Evolutionary conservation across 345 rosid genomes (phyloP), one percentile per base, ranked within the genome.

Genomic region (Eucalyptus marginata): DNA sequence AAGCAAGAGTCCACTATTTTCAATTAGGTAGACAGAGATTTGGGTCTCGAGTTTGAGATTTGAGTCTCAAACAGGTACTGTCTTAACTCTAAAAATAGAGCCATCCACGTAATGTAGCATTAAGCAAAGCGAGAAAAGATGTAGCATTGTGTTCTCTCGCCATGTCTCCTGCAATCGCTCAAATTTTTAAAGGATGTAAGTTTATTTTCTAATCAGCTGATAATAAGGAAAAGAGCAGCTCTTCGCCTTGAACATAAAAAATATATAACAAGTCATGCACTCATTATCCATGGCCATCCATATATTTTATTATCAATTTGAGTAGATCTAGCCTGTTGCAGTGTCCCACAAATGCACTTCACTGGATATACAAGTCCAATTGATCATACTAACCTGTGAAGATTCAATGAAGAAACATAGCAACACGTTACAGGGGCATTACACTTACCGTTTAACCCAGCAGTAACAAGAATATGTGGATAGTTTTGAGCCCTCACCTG

Each of bases 361-460:
- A 36, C 44, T 17, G 46, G 81, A 71, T 43, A 33, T 17, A 33
- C 81, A 71, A 9, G 25, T 36, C 25, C 81, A 71, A 18, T 71
- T 33, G 44, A 71, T 71, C 81, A 9, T 71, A 33, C 44, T 33
- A 71, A 71, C 44, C 10, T 86, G n/a, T 54, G 27, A 86, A 59
- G 43, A 24, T 33, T 59, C 76, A 87, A 56, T 44, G 80, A 51
- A 43, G 47, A 86, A 18, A 33, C 81, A 33, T 33, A 18, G 44
- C 81, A 25, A 66, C 56, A 27, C 43, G 47, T 33, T 33, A 33
- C 46, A 33, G 44, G 81, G 52, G n/a, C 25, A 5, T 33, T 56
- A 86, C 40, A 71, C 96, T 93, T 89, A 97, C 99, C 99, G 88
- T 96, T 90, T 90, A 96, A 92, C 88, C 99, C 99, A 89, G 98